Evolutionary conservation across 2,329 filamentous ascomycete species (phyloP).

Genomic region (Geosmithia morbida): DNA sequence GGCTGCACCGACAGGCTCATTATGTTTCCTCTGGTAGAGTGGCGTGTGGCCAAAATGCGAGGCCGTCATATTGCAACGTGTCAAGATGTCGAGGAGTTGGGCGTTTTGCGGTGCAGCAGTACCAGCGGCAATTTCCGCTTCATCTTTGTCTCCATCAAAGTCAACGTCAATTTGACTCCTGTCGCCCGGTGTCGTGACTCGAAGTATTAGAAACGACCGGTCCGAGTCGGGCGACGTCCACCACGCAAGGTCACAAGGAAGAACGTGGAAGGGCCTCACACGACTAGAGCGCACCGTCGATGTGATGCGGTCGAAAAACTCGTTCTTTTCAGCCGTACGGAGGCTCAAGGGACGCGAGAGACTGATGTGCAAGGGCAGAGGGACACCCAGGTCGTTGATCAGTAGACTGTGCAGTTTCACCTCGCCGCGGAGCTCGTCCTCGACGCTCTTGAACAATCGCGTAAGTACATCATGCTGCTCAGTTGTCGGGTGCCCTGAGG

Average conservation of each 20-base stretch:
- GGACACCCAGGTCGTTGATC: conserved; percentile 61
- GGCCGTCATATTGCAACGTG: conserved; percentile 50
- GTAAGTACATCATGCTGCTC: conserved; percentile 31
- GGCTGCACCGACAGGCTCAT: conserved; percentile 18
- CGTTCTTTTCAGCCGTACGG: conserved; percentile 19
- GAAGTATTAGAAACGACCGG: conserved; percentile 76
- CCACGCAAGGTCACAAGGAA: conserved; percentile 29
- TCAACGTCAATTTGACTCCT: neutral
- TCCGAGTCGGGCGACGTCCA: conserved; percentile 39
- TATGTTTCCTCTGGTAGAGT: conserved; percentile 41
- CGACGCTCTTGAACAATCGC: conserved; percentile 23
- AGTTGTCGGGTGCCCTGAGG: conserved; percentile 38
- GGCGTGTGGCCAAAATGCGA: conserved; percentile 48
- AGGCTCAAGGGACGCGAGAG: conserved; percentile 73
- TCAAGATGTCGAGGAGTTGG: conserved; percentile 47
- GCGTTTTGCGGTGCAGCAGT: conserved; percentile 20
- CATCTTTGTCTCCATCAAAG: neutral
- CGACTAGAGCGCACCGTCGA: neutral
- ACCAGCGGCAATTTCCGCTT: neutral
- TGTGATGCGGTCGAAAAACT: neutral
- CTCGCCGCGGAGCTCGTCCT: conserved; percentile 13
- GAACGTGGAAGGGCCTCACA: neutral
- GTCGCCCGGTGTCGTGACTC: conserved; percentile 25
- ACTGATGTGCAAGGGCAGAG: conserved; percentile 78
- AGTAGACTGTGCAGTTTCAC: conserved; percentile 52